Base-by-base conservation (phyloP, 163 green algal genomes). In the Scenedesmus sp. region DNA sequence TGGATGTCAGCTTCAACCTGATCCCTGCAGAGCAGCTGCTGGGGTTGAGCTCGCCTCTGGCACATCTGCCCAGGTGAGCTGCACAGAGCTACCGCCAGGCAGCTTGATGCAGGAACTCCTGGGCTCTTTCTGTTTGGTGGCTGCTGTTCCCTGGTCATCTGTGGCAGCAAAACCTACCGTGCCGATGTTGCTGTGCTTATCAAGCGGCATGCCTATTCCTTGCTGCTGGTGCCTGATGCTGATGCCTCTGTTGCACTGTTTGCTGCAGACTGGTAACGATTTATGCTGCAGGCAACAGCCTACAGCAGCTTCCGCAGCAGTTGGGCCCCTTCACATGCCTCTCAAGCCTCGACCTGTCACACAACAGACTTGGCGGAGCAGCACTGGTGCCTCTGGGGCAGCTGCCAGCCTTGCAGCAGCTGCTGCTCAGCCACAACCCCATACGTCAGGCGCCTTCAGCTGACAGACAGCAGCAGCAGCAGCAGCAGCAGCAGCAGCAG, bases 1-100 rank as follows among this genome's bases (percentile, higher is more conserved):
- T 91, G 78, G 87, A 91, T 85, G 78, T 91, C 37, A 91, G 87
- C 59, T 91, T 83, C 51, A 91, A 91, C 53, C 22, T 85, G 73
- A 42, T 91, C 1, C 78, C 87, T 83, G 87, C 78, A 49, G 51
- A 82, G 44, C 40, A 87, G 42, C 59, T 91, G 51, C 87, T 91
- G 78, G 87, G 87, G 0, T 1, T 24, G 9, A 30, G 0, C 0
- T 91, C 87, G 2, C 87, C 87, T 49, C 40, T 91, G 30, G 87
- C 78, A 10, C 9, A 13, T 35, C 53, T 91, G 53, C 78, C 87
- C 10, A 91, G 87, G 87, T 87, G 65, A 40, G 78, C n/a, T n/a
- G n/a, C n/a, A n/a, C n/a, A n/a, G n/a, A n/a, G n/a, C 9, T 42
- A 40, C n/a, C 13, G 68, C 3, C 42, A 49, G 37, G n/a, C 56